These are phyloP conservation scores for Nitzschia palea DNA, from an alignment of 108 stramenopile genomes.

Conservation along the genomic window DNA sequence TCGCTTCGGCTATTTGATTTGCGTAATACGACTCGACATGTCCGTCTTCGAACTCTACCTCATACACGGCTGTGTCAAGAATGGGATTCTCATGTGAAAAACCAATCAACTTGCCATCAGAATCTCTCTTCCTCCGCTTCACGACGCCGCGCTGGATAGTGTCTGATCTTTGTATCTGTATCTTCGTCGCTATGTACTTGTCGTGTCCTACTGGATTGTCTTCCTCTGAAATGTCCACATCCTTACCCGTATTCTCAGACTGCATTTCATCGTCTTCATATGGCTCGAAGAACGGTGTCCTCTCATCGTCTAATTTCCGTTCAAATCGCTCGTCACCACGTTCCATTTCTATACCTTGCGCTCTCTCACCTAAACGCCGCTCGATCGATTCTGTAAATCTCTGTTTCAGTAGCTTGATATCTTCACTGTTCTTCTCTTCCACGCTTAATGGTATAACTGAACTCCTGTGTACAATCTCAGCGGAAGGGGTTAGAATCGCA, in stretches of 20 bases:
- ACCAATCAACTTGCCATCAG: constrained; percentile 35
- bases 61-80: constrained; percentile 39
- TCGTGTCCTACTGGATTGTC: constrained; percentile 14
- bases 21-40: neutral
- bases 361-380: no score
- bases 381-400: no score
- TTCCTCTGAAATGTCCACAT: no score
- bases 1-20: neutral
- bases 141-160: constrained; percentile 20
- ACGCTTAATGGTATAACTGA: neutral
- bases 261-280: no score
- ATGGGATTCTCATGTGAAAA: constrained; percentile 38
- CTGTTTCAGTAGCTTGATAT: neutral
- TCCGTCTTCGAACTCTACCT: constrained; percentile 33
- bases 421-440: neutral
- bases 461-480: neutral
- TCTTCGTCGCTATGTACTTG: constrained; percentile 34
- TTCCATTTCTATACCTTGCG: no score
- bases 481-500: neutral
- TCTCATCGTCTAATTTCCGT: no score
- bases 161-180: constrained; percentile 28
- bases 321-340: no score
- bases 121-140: constrained; percentile 9
- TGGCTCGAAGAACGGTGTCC: no score
- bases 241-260: no score